These are phyloP conservation scores for Suhomyces xylopsoci DNA, from an alignment of 805 yeast species.

Conservation along the genomic window DNA sequence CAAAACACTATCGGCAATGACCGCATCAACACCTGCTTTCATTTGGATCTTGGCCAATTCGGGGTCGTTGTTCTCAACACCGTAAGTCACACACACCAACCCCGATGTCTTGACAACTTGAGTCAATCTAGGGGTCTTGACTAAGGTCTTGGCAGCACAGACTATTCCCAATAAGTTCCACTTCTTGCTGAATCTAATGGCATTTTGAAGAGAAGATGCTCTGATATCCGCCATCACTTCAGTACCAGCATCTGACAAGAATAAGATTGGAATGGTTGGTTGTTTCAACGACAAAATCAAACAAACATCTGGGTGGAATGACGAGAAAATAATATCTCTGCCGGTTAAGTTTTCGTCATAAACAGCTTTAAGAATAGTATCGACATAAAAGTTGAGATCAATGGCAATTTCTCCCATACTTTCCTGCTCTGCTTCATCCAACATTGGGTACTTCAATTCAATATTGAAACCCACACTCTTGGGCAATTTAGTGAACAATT, in stretches of 20 bases:
- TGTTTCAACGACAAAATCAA: slow-evolving; percentile 82
- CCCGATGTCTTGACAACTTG: slow-evolving; percentile 90
- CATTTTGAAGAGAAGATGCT: slow-evolving; percentile 85
- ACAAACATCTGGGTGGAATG: slow-evolving; percentile 94
- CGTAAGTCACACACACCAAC: slow-evolving; percentile 90
- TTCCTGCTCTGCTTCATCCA: slow-evolving; percentile 86
- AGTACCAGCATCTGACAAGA: slow-evolving; percentile 87
- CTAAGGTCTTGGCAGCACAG: slow-evolving; percentile 79
- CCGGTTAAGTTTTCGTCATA: slow-evolving; percentile 72
- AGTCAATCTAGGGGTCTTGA: slow-evolving; percentile 86
- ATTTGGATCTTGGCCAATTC: slow-evolving; percentile 79
- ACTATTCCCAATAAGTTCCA: slow-evolving; percentile 94
- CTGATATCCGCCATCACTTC: slow-evolving; percentile 83
- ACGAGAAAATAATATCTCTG: slow-evolving; percentile 84
- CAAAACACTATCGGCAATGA: slow-evolving; percentile 91
- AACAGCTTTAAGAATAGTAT: slow-evolving; percentile 75
- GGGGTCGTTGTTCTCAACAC: slow-evolving; percentile 79
- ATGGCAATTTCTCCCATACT: slow-evolving; percentile 81
- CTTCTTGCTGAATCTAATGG: slow-evolving; percentile 81
- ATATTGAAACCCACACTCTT: slow-evolving; percentile 86
- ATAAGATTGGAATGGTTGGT: slow-evolving; percentile 88
- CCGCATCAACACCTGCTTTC: slow-evolving; percentile 96
- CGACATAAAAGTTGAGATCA: slow-evolving; percentile 85
- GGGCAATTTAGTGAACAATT: slow-evolving; percentile 79
- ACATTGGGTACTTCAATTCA: slow-evolving; percentile 93